Conservation (phyloP, 2,329 filamentous ascomycete genomes). For the Colletotrichum higginsianum region DNA sequence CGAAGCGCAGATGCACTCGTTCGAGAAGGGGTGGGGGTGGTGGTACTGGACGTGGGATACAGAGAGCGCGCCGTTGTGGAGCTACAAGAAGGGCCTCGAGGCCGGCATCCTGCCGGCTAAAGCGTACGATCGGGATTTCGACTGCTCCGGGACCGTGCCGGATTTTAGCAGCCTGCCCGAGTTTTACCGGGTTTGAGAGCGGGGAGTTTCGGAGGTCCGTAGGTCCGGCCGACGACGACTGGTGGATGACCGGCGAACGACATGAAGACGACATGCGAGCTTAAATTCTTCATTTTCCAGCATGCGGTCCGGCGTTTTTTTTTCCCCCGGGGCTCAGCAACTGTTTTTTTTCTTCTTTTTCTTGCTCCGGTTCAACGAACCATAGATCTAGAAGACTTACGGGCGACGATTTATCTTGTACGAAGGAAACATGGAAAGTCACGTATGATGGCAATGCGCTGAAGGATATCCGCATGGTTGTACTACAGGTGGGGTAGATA, state of each 20-base stretch:
- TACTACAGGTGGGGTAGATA: neutral
- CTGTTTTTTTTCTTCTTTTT: neutral
- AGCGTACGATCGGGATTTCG: constrained; percentile 79
- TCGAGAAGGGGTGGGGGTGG: constrained; percentile 96
- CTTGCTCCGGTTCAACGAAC: neutral
- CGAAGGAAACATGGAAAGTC: neutral
- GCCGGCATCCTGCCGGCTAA: constrained; percentile 85
- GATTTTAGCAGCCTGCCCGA: constrained; percentile 68
- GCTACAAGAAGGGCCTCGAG: constrained; percentile 84
- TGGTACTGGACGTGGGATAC: constrained; percentile 99
- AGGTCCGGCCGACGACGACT: constrained; percentile 6
- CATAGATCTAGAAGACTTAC: constrained; percentile 8
- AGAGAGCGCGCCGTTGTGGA: constrained; percentile 90
- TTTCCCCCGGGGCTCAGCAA: constrained; percentile 19
- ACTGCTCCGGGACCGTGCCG: constrained; percentile 73
- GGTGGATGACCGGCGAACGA: neutral
- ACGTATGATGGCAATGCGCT: constrained; percentile 29
- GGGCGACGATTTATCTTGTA: constrained; percentile 4
- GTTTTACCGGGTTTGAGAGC: constrained; percentile 55
- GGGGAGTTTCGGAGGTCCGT: constrained; percentile 4
- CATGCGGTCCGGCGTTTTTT: constrained; percentile 26
- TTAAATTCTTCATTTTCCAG: neutral
- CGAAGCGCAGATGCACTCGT: constrained; percentile 94
- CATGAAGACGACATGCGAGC: constrained; percentile 2
- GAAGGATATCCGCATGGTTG: constrained; percentile 21